Evolutionary conservation across 306 rosid species (phyloP), one percentile per base, ranked within the genome.

Genomic region (Acacia acuminata): DNA sequence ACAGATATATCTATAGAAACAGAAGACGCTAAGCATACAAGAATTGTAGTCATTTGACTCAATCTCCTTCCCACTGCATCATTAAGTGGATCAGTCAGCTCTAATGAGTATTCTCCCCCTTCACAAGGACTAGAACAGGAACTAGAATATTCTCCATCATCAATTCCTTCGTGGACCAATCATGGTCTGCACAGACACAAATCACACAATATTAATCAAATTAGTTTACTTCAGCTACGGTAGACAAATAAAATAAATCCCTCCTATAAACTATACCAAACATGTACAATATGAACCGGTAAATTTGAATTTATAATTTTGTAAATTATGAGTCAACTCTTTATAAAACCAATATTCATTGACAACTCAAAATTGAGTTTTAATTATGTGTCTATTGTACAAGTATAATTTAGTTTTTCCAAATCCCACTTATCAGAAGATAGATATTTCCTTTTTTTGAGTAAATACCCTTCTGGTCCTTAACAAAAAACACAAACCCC

Each of bases 71-170:
- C 87, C n/a, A 80, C 86, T 79, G 84, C 94, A 67, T 85, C 93
- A 74, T 60, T 89, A 81, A 83, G 81, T 24, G 82, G 83, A 85
- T 91, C 87, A 72, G 77, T 80, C 65, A 76, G 75, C 85, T 86
- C 90, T 50, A 76, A 44, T 11, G 90, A 60, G 75, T 84, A 80
- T 9, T 86, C 88, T 75, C 73, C 89, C 60, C 78, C 87, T 50
- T 87, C 90, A 80, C 81, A 77, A 16, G 89, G 93, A 79, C 94
- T 93, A 82, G 96, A 90, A 82, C 89, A 88, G 65, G 90, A 87
- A 87, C 86, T 88, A 77, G 90, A 84, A 82, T 82, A 91, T 71
- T 84, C 87, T 30, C 16, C 81, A 77, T 67, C 78, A 71, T 76
- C 87, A 55, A 55, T 74, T 82, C 78, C 92, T 82, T 81, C 88